A percentile compares a stretch with the other conserved stretches of the same genome.
These are phyloP conservation scores for Monsonia emarginata DNA, from an alignment of 441 rosid genomes.

Conservation along the genomic window DNA sequence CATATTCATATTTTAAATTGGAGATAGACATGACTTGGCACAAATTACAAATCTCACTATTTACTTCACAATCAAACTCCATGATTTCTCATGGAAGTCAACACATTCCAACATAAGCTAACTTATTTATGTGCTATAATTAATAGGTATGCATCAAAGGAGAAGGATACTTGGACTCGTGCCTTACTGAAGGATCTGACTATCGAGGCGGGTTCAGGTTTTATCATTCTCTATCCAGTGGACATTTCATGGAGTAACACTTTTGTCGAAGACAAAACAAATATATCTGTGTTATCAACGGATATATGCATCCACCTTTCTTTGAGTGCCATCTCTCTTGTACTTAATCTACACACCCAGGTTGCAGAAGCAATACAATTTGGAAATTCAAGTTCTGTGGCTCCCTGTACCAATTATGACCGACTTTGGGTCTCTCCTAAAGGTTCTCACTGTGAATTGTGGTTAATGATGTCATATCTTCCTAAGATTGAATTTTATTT, in stretches of 20 bases:
- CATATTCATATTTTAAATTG: too few relatives aligned
- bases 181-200: slow-evolving; percentile 77
- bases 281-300: slow-evolving; percentile 70
- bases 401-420: slow-evolving; percentile 79
- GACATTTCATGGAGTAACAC: slow-evolving; percentile 89
- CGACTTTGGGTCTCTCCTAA: slow-evolving; percentile 80
- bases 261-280: slow-evolving; percentile 81
- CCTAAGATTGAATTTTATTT: background rate
- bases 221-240: slow-evolving; percentile 79
- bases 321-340: slow-evolving; percentile 74
- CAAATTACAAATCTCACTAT: background rate
- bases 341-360: slow-evolving; percentile 82
- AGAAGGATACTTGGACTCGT: slow-evolving; percentile 86
- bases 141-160: slow-evolving; percentile 90
- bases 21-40: too few relatives aligned
- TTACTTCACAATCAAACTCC: background rate
- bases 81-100: background rate
- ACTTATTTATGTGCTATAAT: background rate
- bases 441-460: slow-evolving; percentile 35
- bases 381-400: slow-evolving; percentile 77
- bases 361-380: slow-evolving; percentile 73
- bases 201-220: slow-evolving; percentile 96
- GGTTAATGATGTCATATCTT: background rate
- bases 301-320: slow-evolving; percentile 88
- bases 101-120: background rate